Evolutionary conservation across 2,329 filamentous ascomycete genomes (phyloP).

Genomic region (Dactylellina drechsleri): DNA sequence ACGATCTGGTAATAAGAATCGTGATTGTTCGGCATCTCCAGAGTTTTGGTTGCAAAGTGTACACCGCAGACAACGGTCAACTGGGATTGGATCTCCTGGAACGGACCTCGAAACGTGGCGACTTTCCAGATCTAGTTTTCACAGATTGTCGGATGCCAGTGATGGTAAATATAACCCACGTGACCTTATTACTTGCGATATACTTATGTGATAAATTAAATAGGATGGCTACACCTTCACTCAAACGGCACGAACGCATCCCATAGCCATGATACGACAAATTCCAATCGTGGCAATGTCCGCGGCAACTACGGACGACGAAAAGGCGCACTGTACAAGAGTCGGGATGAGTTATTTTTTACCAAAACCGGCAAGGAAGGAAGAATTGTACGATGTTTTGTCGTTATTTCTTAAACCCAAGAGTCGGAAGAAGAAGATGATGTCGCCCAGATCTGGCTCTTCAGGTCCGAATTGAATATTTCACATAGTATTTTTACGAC

Average conservation of each 20-base stretch:
- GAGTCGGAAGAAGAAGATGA: constrained; percentile 16
- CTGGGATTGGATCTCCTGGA: constrained; percentile 32
- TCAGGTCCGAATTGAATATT: constrained; percentile 23
- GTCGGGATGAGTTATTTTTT: constrained; percentile 47
- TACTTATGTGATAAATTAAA: not conserved
- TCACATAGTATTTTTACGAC: not conserved
- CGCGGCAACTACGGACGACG: constrained; percentile 44
- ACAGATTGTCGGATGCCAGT: constrained; percentile 51
- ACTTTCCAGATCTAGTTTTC: constrained; percentile 40
- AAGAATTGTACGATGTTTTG: constrained; percentile 46
- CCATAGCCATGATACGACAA: constrained; percentile 18
- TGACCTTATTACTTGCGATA: not conserved
- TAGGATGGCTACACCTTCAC: constrained; percentile 53
- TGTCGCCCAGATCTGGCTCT: not conserved
- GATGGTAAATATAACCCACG: constrained; percentile 26
- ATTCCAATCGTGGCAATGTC: constrained; percentile 47
- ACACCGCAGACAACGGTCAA: constrained; percentile 35
- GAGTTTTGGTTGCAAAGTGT: constrained; percentile 26
- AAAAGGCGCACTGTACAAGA: constrained; percentile 23
- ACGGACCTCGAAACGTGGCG: constrained; percentile 11
- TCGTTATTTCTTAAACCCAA: constrained; percentile 18
- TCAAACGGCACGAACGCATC: constrained; percentile 38
- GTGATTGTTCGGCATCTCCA: constrained; percentile 31
- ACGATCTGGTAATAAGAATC: constrained; percentile 34
- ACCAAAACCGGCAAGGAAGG: constrained; percentile 45